These are phyloP conservation scores for Petrea volubilis DNA, from an alignment of 257 asterid genomes.

Conservation along the genomic window DNA sequence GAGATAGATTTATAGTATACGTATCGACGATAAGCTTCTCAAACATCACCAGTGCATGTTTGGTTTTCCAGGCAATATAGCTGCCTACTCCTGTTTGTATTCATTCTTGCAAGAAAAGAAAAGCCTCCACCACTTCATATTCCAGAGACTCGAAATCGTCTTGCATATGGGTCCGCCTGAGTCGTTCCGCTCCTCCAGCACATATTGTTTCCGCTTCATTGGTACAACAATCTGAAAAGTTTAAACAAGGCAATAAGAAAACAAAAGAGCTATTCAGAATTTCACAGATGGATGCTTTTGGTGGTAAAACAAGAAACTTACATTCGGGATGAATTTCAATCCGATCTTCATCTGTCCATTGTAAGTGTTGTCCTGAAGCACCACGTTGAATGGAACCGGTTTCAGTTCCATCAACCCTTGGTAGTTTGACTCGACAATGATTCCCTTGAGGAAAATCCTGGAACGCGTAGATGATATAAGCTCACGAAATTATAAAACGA, in stretches of 20 bases:
- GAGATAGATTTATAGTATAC: neutral
- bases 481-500: neutral
- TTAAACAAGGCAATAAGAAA: neutral
- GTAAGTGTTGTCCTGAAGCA: conserved; percentile 67
- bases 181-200: conserved; percentile 24
- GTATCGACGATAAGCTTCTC: neutral
- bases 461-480: neutral
- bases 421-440: conserved; percentile 56
- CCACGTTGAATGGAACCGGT: conserved; percentile 69
- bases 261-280: neutral
- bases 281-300: neutral
- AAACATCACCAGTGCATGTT: neutral
- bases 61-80: neutral
- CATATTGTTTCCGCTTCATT: conserved; percentile 23
- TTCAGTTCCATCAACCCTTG: conserved; percentile 44
- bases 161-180: conserved; percentile 38
- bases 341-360: conserved; percentile 70
- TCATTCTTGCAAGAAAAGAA: conserved; percentile 33
- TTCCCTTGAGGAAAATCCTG: conserved; percentile 71
- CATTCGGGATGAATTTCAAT: conserved; percentile 49
- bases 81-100: conserved; percentile 30
- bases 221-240: conserved; percentile 27
- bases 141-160: conserved; percentile 38
- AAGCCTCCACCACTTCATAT: conserved; percentile 48
- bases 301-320: conserved; percentile 17